Evolutionary conservation across 257 asterid genomes (phyloP), one percentile per base, ranked within the genome.

Genomic region (Primulina huaijiensis): DNA sequence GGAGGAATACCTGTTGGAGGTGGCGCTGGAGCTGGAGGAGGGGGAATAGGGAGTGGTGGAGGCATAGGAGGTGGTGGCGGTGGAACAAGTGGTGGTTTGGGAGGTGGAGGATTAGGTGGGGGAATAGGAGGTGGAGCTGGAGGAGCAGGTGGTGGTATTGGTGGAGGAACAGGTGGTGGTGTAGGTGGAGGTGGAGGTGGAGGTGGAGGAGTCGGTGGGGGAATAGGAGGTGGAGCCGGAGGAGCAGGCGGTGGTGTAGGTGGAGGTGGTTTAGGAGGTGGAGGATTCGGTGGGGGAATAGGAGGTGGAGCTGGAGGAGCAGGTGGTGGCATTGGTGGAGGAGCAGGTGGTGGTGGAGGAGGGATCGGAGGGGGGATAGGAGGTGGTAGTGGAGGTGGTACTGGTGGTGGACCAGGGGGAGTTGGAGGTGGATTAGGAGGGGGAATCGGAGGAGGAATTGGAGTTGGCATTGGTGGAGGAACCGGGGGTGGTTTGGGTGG

Each of bases 1-100:
- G 29, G 20, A 27, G 76, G 79, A 0, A 56, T 64, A 5, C 53
- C 43, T 0, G 72, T 76, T 14, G 71, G 71, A 7, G 29, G 3
- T 43, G 80, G 71, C 3, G 20, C 56, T 7, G 69, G 79, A 2
- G 61, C 74, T 40, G 72, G 82, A 64, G 68, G 20, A 74, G 21
- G 10, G 75, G 78, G 6, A 74, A 43, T 43, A 0, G 75, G 69
- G 6, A 70, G 56, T 0, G 78, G 69, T 27, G 40, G 31, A n/a
- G 55, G 64, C 23, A 35, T 10, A 14, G 77, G 77, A 3, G 70
- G 55, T n/a, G 81, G 73, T 23, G 25, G 25, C 0, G 59, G 16
- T 8, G 60, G 64, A 21, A 34, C 57, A 38, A 38, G 77, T 5
- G 62, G 31, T 33, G 79, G 65, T 4, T 38, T 33, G 2, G 68